These are phyloP conservation scores for Aspergillus fumigatus DNA, from an alignment of 2,329 filamentous ascomycete genomes.

Conservation along the genomic window DNA sequence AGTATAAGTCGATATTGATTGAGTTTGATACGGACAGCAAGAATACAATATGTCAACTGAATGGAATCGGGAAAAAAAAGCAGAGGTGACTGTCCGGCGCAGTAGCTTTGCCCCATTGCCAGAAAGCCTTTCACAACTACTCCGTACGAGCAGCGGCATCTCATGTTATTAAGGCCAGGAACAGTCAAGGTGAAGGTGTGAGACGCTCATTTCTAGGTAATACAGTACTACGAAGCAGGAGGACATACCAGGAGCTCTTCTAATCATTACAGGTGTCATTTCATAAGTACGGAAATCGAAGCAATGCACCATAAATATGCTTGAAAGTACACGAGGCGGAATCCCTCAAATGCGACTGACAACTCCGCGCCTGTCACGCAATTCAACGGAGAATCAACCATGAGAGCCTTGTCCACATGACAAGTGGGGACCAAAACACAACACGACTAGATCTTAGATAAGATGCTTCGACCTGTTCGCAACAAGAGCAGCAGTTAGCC, in stretches of 20 bases:
- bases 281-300: constrained; percentile 16
- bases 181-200: neutral
- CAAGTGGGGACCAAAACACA: constrained; percentile 2
- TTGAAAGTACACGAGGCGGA: constrained; percentile 14
- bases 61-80: neutral
- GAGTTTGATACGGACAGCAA: too few species aligned
- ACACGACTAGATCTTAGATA: constrained; percentile 44
- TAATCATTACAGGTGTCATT: neutral
- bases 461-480: constrained; percentile 61
- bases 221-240: neutral
- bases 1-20: neutral
- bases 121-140: neutral
- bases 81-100: neutral
- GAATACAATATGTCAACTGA: neutral
- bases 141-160: neutral
- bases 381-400: constrained; percentile 10
- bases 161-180: neutral
- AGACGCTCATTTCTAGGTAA: neutral
- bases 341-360: constrained; percentile 15
- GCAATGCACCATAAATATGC: constrained; percentile 18
- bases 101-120: neutral
- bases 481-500: constrained; percentile 10
- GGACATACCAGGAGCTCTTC: neutral
- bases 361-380: constrained; percentile 19
- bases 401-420: constrained; percentile 2